Conservation (phyloP, 2,329 filamentous ascomycete genomes). For the Dothideomycetes sp. region DNA sequence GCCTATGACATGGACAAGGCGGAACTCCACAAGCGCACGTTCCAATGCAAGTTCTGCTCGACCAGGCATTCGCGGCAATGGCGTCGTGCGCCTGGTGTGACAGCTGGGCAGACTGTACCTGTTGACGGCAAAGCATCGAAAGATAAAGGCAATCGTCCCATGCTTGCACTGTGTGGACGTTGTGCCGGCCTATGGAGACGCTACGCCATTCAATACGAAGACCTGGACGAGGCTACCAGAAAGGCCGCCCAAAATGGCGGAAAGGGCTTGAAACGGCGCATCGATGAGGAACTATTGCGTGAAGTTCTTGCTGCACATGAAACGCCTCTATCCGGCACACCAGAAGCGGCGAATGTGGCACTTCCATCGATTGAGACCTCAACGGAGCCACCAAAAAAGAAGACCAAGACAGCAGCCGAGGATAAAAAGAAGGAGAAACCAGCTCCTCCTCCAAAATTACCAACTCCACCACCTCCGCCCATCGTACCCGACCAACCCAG, state of each 20-base stretch:
- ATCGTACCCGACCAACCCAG: conserved; percentile 66
- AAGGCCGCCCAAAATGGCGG: conserved; percentile 76
- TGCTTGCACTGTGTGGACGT: conserved; percentile 76
- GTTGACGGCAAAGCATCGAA: conserved; percentile 56
- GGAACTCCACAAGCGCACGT: conserved; percentile 62
- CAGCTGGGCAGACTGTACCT: conserved; percentile 58
- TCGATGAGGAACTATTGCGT: conserved; percentile 85
- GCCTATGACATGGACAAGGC: conserved; percentile 91
- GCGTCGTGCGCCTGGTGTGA: conserved; percentile 74
- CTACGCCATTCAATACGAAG: conserved; percentile 93
- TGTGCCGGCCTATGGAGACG: conserved; percentile 92
- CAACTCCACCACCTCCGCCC: conserved; percentile 49
- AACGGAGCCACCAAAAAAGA: conserved; percentile 46
- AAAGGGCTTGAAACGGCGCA: conserved; percentile 73
- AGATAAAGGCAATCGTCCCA: conserved; percentile 64
- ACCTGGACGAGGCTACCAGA: conserved; percentile 80
- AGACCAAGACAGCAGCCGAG: conserved; percentile 37
- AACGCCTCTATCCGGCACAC: conserved; percentile 14
- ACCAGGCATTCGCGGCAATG: conserved; percentile 75
- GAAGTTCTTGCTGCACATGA: conserved; percentile 59
- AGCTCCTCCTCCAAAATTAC: conserved; percentile 34
- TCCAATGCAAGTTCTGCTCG: conserved; percentile 88
- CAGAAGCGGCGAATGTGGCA: conserved; percentile 13
- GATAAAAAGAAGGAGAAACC: conserved; percentile 51
- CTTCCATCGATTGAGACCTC: conserved; percentile 15